Base-by-base conservation (phyloP, 1,139 yeast species). In the Scheffersomyces segobiensis region DNA sequence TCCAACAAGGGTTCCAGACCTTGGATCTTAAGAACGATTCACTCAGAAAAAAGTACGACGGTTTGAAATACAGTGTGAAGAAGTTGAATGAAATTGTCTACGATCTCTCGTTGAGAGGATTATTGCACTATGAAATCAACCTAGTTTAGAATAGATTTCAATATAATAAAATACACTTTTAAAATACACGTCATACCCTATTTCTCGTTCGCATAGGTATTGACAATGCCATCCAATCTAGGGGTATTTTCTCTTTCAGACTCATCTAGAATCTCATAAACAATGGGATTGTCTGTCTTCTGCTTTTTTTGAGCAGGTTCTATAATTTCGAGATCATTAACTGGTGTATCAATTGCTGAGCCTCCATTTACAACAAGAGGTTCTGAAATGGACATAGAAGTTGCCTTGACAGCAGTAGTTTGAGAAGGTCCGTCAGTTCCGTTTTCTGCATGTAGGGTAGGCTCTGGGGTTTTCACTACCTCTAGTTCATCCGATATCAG, bases 1-100 rank as follows among this genome's bases (percentile, higher is more conserved):
- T 72, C 51, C 75, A 71, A 57, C 62, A 56, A 20, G 78, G 76
- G 5, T 74, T 71, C 59, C 73, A 71, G 59, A 63, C 68, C 56
- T 65, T 74, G 61, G 77, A 74, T 59, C 69, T 74, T 60, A 73
- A 73, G 57, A 74, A 74, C 55, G 78, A 73, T 53, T 62, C 56
- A 18, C 59, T 74, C 24, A 65, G 78, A 57, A 68, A 74, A 56
- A 71, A 67, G 55, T 73, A 64, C 56, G 78, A 74, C 53, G 74
- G 74, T 10, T 65, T 74, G 62, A 74, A 74, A 63, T 74, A 74
- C 57, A 69, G 62, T 56, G 65, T 71, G 51, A 74, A 73, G 60
- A 71, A 70, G 60, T 63, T 72, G 42, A 73, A 73, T 56, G 69
- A 70, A 26, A 66, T 73, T 39, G 76, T 73, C 8, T 72, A 72